Base-by-base conservation (phyloP, 1,284 basidiomycete species). In the Rhodotorula sp. region DNA sequence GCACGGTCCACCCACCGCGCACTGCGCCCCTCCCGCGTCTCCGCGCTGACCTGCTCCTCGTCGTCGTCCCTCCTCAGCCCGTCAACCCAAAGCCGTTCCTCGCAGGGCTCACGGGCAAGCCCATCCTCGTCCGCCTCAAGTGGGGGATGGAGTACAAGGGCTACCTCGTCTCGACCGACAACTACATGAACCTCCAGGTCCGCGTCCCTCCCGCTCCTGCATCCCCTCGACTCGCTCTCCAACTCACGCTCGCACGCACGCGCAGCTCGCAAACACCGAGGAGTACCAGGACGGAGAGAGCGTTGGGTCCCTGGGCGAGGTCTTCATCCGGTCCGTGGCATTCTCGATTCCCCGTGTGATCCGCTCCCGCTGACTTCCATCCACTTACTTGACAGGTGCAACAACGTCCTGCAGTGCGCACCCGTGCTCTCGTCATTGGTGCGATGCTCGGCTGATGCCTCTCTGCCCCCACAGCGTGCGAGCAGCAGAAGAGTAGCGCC, bases 131-230 rank as follows among this genome's bases (percentile, higher is more conserved):
- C 70, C 88, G 89, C 73, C 88, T 99, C 81, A 99, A 99, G 85
- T 99, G 97, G 97, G 97, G 97, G 74, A 87, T 98, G 74, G 95
- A 98, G 82, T 99, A 99, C 87, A 97, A 95, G 85, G 96, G 97
- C 61, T 99, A 96, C 85, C 87, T 99, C 73, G 96, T 99, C 77
- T 96, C 92, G 81, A 97, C 96, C 9, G 97, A 99, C 83, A 92
- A 92, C 45, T 99, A 97, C 85, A 98, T 99, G 95, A 99, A 99
- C 83, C 87, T 99, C 65, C 97, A 99, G 86, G 95, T 93, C 78
- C 4, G 60, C 44, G 8, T 42, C 13, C 45, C 3, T 12, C 23
- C 8, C 23, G 34, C 19, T 1, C 27, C 56, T 63, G 44, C 62
- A 4, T 44, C 21, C 7, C 41, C 56, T 12, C 56, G 4, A 16